Evolutionary conservation across 176 grass and related monocot species (phyloP), one percentile per base, ranked within the genome.

Genomic region (Musa itinerans): DNA sequence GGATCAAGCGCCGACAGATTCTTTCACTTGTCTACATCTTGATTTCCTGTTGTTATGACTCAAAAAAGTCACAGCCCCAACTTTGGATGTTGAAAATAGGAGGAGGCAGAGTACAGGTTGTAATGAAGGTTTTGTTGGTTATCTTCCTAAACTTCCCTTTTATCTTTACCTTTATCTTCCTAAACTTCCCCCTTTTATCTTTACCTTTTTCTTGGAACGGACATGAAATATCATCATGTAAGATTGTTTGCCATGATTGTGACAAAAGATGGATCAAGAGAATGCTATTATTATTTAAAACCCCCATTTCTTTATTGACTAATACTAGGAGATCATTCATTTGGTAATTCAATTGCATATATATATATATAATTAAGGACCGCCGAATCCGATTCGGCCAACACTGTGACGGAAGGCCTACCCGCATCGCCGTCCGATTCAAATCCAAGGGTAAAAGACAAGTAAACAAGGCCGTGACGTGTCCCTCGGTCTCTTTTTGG

Each of bases 201-300:
- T 63, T 63, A 17, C 43, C n/a, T 70, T 70, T 50, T 16, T 21
- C 9, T n/a, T 20, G 19, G 5, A 70, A 29, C 27, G 10, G 11
- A 16, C 16, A n/a, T 50, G 49, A 16, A 24, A 10, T 11, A 20
- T 26, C 7, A 55, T 53, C 22, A 17, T 56, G 72, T 74, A 56
- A 12, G 72, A 12, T 54, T 72, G 7, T 72, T 21, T 72, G 69
- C 69, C 69, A 56, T 27, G 53, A 29, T 74, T 74, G 21, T 74
- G 52, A 19, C 13, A 74, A 57, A 52, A 74, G 22, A 27, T 29
- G 21, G 16, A 74, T 56, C 23, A 27, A 56, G 12, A 26, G 23
- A 29, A 43, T 43, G 65, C 1, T 56, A 74, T n/a, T 52, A 24
- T 24, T 15, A 50, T 50, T 21, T 21, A 19, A 50, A 10, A 71